Conservation (phyloP, 2,329 filamentous ascomycete species). For the Gnomoniopsis smithogilvyi region DNA sequence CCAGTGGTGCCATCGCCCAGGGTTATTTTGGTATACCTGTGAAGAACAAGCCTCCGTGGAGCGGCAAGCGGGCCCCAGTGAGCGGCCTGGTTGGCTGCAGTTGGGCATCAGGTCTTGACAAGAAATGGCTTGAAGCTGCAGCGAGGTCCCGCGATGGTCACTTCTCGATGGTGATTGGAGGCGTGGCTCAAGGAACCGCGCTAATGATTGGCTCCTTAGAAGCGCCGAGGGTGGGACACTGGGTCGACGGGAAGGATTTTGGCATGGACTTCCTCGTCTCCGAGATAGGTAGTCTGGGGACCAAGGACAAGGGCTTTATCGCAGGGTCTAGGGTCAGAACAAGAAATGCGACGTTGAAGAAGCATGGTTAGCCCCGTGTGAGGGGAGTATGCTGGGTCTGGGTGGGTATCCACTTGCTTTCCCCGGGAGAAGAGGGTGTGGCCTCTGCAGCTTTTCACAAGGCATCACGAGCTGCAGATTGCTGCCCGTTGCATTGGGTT, state of each 20-base stretch:
- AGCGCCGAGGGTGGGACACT: constrained; percentile 16
- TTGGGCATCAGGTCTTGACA: constrained; percentile 13
- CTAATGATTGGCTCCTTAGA: constrained; percentile 13
- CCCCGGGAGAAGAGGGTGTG: constrained; percentile 15
- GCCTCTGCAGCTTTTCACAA: constrained; percentile 15
- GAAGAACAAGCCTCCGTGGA: constrained; percentile 13
- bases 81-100: constrained; percentile 29
- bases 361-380: constrained; percentile 14
- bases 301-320: not conserved
- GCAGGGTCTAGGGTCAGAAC: constrained; percentile 1
- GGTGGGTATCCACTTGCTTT: constrained; percentile 7
- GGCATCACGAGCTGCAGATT: constrained; percentile 13
- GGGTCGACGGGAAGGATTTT: constrained; percentile 2
- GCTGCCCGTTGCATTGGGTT: not conserved
- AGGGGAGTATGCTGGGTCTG: not conserved
- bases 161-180: constrained; percentile 16
- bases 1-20: constrained; percentile 15
- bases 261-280: constrained; percentile 13
- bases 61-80: constrained; percentile 27
- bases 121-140: constrained; percentile 10
- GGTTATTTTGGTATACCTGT: constrained; percentile 26
- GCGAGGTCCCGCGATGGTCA: constrained; percentile 4
- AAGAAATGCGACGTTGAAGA: constrained; percentile 14
- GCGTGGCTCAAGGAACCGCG: not conserved
- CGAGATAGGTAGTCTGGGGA: not conserved